These are phyloP conservation scores for Penicillium sp. DNA, from an alignment of 2,329 filamentous ascomycete genomes.

Conservation along the genomic window DNA sequence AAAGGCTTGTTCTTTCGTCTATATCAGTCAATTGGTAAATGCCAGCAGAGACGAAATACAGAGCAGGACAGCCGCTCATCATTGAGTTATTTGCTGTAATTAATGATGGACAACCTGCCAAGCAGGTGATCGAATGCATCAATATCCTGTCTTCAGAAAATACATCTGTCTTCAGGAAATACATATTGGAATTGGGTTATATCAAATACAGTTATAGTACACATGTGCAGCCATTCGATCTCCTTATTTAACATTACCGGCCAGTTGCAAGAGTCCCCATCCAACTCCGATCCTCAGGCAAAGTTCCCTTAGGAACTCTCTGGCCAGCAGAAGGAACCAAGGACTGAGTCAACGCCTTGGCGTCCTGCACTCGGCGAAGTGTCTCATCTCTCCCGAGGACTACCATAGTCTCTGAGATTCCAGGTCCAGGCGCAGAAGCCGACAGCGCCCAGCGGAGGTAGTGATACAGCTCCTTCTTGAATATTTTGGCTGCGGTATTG, in stretches of 20 bases:
- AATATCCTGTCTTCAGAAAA: not conserved
- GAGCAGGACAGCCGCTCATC: not conserved
- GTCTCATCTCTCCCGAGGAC: conserved; percentile 55
- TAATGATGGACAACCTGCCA: not conserved
- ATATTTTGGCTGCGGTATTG: conserved; percentile 29
- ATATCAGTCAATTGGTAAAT: not conserved
- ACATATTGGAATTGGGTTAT: not conserved
- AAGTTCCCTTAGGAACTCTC: conserved; percentile 16
- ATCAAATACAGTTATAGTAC: conserved; percentile 1
- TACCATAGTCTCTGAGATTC: conserved; percentile 52
- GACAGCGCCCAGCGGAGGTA: conserved; percentile 58
- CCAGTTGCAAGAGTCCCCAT: conserved; percentile 32
- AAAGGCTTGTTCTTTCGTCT: not conserved
- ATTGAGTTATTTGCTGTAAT: not conserved
- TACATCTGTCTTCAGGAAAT: not conserved
- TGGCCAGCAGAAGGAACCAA: conserved; percentile 15
- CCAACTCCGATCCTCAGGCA: conserved; percentile 29
- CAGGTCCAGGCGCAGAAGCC: conserved; percentile 52
- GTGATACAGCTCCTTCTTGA: conserved; percentile 50
- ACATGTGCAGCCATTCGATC: not conserved
- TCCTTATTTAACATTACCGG: not conserved
- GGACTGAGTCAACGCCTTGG: conserved; percentile 31
- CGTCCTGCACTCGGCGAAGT: conserved; percentile 43
- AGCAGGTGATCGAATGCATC: not conserved
- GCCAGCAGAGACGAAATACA: not conserved